Conservation (phyloP, 148 eudicot species). For the Rhododendron griersonianum region DNA sequence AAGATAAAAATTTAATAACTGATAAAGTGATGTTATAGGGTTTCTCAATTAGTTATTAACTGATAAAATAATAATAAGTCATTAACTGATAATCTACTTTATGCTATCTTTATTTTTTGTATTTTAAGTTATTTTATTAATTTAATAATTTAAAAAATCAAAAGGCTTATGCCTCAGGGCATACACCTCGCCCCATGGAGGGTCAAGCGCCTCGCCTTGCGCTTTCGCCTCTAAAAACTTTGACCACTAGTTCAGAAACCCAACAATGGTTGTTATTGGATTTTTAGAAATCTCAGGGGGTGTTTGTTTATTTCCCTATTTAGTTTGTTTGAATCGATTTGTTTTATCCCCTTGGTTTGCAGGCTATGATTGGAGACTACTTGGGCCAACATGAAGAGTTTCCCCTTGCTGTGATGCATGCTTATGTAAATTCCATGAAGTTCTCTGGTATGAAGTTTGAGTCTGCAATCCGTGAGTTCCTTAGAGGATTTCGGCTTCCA, state of each 20-base stretch:
- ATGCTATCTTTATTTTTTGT: too few species aligned
- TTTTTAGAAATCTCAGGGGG: neutral
- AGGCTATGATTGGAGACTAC: conserved; percentile 98
- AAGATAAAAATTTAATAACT: too few species aligned
- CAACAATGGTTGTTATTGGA: neutral
- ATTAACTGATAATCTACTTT: too few species aligned
- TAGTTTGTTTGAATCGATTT: neutral
- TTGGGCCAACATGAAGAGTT: conserved; percentile 98
- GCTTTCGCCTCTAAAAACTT: too few species aligned
- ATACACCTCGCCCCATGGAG: too few species aligned
- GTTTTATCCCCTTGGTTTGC: conserved; percentile 25
- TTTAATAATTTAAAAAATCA: too few species aligned
- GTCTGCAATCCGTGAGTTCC: conserved; percentile 82
- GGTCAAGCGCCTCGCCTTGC: too few species aligned
- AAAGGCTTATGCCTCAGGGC: too few species aligned
- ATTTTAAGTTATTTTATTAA: too few species aligned
- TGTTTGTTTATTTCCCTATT: neutral
- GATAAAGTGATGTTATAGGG: too few species aligned
- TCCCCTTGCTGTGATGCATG: conserved; percentile 92
- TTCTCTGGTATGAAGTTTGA: conserved; percentile 88
- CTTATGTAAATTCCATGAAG: conserved; percentile 90
- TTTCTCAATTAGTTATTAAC: too few species aligned
- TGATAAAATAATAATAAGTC: too few species aligned
- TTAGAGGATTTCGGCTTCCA: conserved; percentile 93
- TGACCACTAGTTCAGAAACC: neutral